A percentile compares a stretch with the other conserved stretches of the same genome.
Conservation (phyloP, 495 filamentous ascomycete genomes). For the Friedmanniomyces simplex region DNA sequence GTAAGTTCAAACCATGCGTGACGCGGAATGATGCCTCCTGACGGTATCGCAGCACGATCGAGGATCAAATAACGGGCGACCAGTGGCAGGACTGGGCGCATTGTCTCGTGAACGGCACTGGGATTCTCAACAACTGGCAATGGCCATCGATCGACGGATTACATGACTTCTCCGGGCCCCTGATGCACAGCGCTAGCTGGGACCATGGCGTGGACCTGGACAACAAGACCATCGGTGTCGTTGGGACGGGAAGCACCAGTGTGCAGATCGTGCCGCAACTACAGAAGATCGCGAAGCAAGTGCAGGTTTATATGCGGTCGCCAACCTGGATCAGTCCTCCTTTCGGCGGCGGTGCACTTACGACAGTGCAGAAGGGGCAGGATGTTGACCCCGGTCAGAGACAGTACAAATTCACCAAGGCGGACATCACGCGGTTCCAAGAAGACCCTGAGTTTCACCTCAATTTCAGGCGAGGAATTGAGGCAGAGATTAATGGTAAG, state of each 20-base stretch:
- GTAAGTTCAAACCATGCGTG: not conserved
- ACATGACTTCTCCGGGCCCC: constrained; percentile 22
- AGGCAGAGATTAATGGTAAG: constrained; percentile 25
- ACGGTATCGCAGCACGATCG: constrained; percentile 11
- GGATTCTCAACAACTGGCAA: constrained; percentile 24
- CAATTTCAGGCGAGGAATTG: constrained; percentile 27
- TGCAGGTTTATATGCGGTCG: constrained; percentile 24
- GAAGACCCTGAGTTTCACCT: constrained; percentile 30
- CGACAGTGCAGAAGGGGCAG: constrained; percentile 1
- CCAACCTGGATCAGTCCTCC: constrained; percentile 28
- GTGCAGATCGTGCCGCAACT: constrained; percentile 31
- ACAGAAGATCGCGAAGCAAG: constrained; percentile 22
- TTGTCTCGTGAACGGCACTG: constrained; percentile 25
- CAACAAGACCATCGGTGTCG: constrained; percentile 26
- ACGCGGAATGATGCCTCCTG: not conserved
- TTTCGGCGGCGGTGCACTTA: constrained; percentile 6
- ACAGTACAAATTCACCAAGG: constrained; percentile 27
- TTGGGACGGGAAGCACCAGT: constrained; percentile 24
- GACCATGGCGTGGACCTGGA: constrained; percentile 26
- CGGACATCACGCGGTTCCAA: constrained; percentile 27
- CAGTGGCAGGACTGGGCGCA: constrained; percentile 18
- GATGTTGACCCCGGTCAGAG: constrained; percentile 13
- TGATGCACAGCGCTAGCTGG: constrained; percentile 29
- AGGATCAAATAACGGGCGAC: constrained; percentile 18
- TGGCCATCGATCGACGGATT: constrained; percentile 27